phyloP scores from a whole-genome alignment of 495 filamentous ascomycete species.

The Cercophora samala region DNA sequence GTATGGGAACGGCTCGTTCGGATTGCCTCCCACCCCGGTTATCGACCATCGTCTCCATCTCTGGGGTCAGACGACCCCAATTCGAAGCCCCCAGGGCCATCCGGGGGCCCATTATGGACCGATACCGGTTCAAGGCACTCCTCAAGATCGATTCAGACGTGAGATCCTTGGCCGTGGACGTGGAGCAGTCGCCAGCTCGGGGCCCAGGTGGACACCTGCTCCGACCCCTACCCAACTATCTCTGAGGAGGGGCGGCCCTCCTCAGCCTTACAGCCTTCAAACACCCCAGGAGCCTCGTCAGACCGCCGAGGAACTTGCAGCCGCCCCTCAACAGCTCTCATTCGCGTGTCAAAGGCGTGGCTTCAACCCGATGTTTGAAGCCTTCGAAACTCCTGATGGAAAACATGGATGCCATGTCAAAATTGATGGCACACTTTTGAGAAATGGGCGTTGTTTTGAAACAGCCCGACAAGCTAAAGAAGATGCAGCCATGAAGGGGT shows the following conservation, averaged over 20 bases:
- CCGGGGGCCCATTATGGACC: neutral
- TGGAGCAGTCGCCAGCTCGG: neutral
- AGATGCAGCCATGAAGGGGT: neutral
- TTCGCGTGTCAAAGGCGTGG: conserved; percentile 30
- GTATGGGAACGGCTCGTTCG: neutral
- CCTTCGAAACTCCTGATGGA: too few relatives aligned
- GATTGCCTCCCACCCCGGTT: neutral
- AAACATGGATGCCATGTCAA: conserved; percentile 17
- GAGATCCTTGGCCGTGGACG: conserved; percentile 2
- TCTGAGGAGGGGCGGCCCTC: neutral
- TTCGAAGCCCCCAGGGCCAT: neutral
- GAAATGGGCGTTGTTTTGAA: neutral
- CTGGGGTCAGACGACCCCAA: neutral
- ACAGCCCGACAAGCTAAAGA: neutral
- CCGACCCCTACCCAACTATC: neutral
- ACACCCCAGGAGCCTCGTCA: too few relatives aligned
- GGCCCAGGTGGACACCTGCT: neutral
- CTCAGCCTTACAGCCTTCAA: neutral
- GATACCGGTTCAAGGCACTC: conserved; percentile 4
- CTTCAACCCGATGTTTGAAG: conserved; percentile 32
- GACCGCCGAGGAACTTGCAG: neutral
- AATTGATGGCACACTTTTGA: neutral
- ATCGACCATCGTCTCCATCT: neutral
- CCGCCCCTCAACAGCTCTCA: conserved; percentile 7
- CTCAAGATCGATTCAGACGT: conserved; percentile 18